Evolutionary conservation across 2,329 filamentous ascomycete species (phyloP), one percentile per base, ranked within the genome.

Genomic region (Fusarium sp.): DNA sequence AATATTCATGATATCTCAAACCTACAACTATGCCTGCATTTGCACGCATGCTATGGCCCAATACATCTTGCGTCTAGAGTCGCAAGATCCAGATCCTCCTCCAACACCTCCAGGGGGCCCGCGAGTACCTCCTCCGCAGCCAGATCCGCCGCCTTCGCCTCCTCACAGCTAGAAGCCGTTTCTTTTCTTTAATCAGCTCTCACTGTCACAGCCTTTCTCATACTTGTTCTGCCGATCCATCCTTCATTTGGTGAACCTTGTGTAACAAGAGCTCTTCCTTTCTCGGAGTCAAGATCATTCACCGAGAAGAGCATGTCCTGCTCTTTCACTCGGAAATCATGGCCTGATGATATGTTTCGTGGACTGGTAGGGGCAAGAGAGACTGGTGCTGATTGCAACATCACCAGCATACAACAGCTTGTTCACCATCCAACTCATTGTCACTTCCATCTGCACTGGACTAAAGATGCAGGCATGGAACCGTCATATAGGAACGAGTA

Each of bases 61-160:
- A 30, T 48, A 37, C 23, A 52, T 54, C 41, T 31, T 62, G 28
- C 43, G 48, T 48, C 34, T 50, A 31, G 53, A 67, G 37, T 23
- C 55, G 9, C 65, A 63, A 48, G 65, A 70, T 44, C 74, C 74
- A 51, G 74, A 76, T 44, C 74, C 74, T 70, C 74, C 71, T 19
- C 74, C 74, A 37, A 76, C 74, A 39, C 74, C 74, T 46, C 74
- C 74, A 46, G 74, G 74, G 58, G 75, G 75, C 25, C 75, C 75
- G 41, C 74, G 75, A 51, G 69, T 74, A 19, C 75, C 75, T 61
- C 67, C 73, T 67, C 75, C 75, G 13, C 73, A 74, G 21, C 75
- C 75, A 30, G 60, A 70, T 37, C 70, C 75, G 60, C 75, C 75
- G 42, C 75, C 75, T 2, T 77, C 71, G 57, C 75, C 75, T 62